These are phyloP conservation scores for Fonsecaea nubica DNA, from an alignment of 2,329 filamentous ascomycete species.

Conservation along the genomic window DNA sequence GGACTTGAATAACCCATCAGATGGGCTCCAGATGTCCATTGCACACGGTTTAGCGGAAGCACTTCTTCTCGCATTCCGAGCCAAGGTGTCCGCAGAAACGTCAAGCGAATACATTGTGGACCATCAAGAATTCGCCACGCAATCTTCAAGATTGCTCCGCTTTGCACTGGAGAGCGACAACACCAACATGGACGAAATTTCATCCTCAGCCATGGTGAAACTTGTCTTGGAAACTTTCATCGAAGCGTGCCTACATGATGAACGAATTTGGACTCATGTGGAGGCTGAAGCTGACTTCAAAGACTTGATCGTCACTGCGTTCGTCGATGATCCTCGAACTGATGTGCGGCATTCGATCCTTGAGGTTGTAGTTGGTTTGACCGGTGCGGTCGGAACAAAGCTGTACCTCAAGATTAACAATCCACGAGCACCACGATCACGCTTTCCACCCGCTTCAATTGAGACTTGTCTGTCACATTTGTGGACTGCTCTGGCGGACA, in stretches of 20 bases:
- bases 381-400: slow-evolving; percentile 34
- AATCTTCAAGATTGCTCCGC: slow-evolving; percentile 34
- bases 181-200: slow-evolving; percentile 21
- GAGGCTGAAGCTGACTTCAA: slow-evolving; percentile 24
- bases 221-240: slow-evolving; percentile 54
- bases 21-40: slow-evolving; percentile 58
- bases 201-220: slow-evolving; percentile 29
- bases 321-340: slow-evolving; percentile 46
- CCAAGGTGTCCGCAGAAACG: slow-evolving; percentile 47
- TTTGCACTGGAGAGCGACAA: slow-evolving; percentile 24
- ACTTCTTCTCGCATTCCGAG: slow-evolving; percentile 62
- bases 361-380: slow-evolving; percentile 37
- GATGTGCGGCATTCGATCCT: slow-evolving; percentile 37
- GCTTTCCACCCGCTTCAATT: slow-evolving; percentile 37
- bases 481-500: slow-evolving; percentile 52
- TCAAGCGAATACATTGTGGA: slow-evolving; percentile 46
- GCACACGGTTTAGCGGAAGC: slow-evolving; percentile 63
- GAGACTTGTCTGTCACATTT: slow-evolving; percentile 49
- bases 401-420: slow-evolving; percentile 35
- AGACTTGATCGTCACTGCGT: slow-evolving; percentile 29
- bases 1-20: slow-evolving; percentile 57
- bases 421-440: slow-evolving; percentile 35
- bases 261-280: slow-evolving; percentile 52
- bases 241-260: slow-evolving; percentile 57
- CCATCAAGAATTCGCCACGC: slow-evolving; percentile 29